phyloP scores from a whole-genome alignment of 2,329 filamentous ascomycete species.

The Pseudonectria buxi region DNA sequence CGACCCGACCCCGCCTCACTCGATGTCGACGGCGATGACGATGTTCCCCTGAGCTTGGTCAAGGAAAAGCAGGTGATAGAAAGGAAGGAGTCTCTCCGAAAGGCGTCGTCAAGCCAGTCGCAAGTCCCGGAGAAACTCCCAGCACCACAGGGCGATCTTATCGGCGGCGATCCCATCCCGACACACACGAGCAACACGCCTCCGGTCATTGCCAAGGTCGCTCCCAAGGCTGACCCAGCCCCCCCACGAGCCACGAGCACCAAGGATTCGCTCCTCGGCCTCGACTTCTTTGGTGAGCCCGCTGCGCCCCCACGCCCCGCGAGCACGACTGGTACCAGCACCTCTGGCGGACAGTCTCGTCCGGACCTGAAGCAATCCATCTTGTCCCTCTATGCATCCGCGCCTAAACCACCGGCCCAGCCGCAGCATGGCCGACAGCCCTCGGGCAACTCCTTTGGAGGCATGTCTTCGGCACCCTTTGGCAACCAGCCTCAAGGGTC shows the following conservation, averaged over 20 bases:
- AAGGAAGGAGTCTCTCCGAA: conserved; percentile 51
- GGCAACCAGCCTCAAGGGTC: conserved; percentile 44
- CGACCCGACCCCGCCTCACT: conserved; percentile 89
- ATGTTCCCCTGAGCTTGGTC: conserved; percentile 58
- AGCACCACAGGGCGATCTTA: conserved; percentile 65
- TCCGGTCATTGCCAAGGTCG: conserved; percentile 50
- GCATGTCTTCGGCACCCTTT: conserved; percentile 52
- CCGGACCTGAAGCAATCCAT: conserved; percentile 97
- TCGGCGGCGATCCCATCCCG: conserved; percentile 67
- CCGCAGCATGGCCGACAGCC: conserved; percentile 46
- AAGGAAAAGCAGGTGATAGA: conserved; percentile 61
- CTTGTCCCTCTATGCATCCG: conserved; percentile 83
- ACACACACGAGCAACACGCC: conserved; percentile 69
- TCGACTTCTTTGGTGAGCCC: conserved; percentile 83
- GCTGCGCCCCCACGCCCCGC: conserved; percentile 71
- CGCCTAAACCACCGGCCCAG: conserved; percentile 65
- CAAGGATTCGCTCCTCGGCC: conserved; percentile 83
- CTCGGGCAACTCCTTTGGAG: conserved; percentile 56
- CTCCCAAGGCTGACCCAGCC: conserved; percentile 55
- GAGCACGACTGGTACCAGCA: conserved; percentile 64
- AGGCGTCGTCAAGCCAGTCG: conserved; percentile 48
- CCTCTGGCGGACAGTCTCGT: conserved; percentile 60
- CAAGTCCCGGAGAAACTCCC: conserved; percentile 26
- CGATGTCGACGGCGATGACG: conserved; percentile 78
- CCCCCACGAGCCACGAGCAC: conserved; percentile 63